Evolutionary conservation across 106 monocot genomes (phyloP), one percentile per base, ranked within the genome.

Genomic region (Dioscorea zingiberensis): DNA sequence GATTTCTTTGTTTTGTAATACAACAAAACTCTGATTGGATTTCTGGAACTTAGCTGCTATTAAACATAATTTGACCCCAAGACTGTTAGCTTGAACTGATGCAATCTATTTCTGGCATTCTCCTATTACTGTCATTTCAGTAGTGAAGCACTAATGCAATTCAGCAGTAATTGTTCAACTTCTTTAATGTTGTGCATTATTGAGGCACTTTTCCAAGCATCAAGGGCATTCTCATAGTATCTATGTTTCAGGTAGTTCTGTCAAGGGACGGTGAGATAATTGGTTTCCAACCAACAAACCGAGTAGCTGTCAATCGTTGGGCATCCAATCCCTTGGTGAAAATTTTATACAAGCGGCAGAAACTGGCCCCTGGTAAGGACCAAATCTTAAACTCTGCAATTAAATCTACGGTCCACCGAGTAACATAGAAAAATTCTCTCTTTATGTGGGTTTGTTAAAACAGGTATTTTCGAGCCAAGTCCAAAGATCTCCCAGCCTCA

Each of bases 241-340:
- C 56, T 17, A 45, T 27, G 5, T 58, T 28, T 47, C 56, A 97
- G 97, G 97, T 92, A 64, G 92, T 85, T 18, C 54, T 92, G 68
- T 75, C 83, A 38, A 74, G 53, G 68, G 77, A 82, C 72, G 92
- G 97, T 47, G 78, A 74, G 55, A 51, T 97, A 63, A 67, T 92
- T 19, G 97, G 97, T 12, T 92, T 97, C 69, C 88, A 86, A 55
- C 97, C 92, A 16, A 97, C 81, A 75, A 97, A 57, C 60, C 78
- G 97, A 12, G 61, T 80, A 18, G 97, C 85, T 51, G 86, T 97
- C 19, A 88, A 81, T 70, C 80, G 76, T 62, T 97, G 97, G 88
- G 81, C 84, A 73, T 79, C 84, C 59, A 85, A 97, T 72, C 97
- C 97, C 4, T 44, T 97, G 47, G 68, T 85, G 32, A 80, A 69